Conservation (phyloP, 257 asterid genomes). For the Nicotiana benthamiana region DNA sequence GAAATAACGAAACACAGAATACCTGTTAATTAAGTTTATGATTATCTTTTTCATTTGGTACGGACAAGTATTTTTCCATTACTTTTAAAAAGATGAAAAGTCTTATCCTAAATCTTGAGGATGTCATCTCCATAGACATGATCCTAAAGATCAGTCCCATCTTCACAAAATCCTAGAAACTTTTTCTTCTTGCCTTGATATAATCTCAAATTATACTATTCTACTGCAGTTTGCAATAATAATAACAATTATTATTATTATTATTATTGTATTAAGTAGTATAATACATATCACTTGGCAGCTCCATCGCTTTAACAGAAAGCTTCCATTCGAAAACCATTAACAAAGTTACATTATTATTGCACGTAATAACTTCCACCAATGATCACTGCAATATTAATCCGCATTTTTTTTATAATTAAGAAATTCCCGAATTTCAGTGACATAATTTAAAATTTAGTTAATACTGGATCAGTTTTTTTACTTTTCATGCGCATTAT, state of each 20-base stretch:
- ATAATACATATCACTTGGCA: not conserved
- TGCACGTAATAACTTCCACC: too few species aligned
- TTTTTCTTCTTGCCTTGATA: not conserved
- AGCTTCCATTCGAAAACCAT: not conserved
- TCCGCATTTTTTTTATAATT: too few species aligned
- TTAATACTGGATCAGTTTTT: too few species aligned
- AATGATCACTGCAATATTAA: not conserved
- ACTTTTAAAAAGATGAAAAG: not conserved
- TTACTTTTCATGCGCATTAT: too few species aligned
- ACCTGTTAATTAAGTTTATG: too few species aligned
- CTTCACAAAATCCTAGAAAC: not conserved
- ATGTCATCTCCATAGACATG: not conserved
- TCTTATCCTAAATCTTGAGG: not conserved
- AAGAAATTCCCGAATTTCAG: not conserved
- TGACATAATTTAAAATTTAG: too few species aligned
- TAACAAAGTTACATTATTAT: not conserved
- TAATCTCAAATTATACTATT: not conserved
- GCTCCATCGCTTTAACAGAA: not conserved
- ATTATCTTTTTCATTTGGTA: not conserved
- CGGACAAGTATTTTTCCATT: not conserved
- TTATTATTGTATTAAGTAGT: not conserved
- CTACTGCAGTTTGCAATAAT: not conserved
- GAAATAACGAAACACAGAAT: not conserved
- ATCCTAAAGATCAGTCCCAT: not conserved
- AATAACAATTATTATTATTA: not conserved